Base-by-base conservation (phyloP, 2,329 filamentous ascomycete genomes). In the Chrysosporium keratinophilum region DNA sequence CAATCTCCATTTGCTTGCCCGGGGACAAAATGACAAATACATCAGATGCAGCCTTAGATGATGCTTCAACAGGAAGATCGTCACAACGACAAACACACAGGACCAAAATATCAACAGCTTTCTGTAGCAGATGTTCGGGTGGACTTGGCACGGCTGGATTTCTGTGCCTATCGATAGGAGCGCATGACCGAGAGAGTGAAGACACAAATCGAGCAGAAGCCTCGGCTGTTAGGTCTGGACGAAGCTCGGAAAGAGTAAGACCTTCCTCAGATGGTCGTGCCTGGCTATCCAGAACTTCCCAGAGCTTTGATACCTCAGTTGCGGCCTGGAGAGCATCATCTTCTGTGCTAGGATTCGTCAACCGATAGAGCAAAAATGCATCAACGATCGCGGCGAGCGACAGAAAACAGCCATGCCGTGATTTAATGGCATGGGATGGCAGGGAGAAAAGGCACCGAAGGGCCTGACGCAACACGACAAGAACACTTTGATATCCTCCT, bases 381-480 rank as follows among this genome's bases (percentile, higher is more conserved):
- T 70, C 66, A 12, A 73, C 55, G 2, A 67, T 66, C 14, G 70
- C 62, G 35, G 71, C 63, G 54, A 74, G 63, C 2, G 69, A 65
- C 23, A 75, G 58, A 19, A 75, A 60, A 58, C 70, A 69, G 5
- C 73, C 73, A 57, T 75, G 73, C 41, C 71, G 65, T n/a, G 64
- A 63, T 58, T 73, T 71, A 2, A 70, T 62, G 52, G 73, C 70
- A 47, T 66, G 67, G 17, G 62, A 65, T 37, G 69, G 66, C 43
- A 71, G 65, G n/a, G 63, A 67, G 9, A 62, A 59, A n/a, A 73
- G 54, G 50, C 63, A 69, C 11, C 62, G 56, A 43, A 66, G 56
- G 33, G 71, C 59, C 41, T 65, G 63, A 28, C 68, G 63, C 28
- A 71, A 47, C 4, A 70, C 66, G 4, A 63, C 55, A 1, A 53